Evolutionary conservation across 192 early-diverging fungal species (phyloP), one percentile per base, ranked within the genome.

Genomic region (Gonapodya prolifera): DNA sequence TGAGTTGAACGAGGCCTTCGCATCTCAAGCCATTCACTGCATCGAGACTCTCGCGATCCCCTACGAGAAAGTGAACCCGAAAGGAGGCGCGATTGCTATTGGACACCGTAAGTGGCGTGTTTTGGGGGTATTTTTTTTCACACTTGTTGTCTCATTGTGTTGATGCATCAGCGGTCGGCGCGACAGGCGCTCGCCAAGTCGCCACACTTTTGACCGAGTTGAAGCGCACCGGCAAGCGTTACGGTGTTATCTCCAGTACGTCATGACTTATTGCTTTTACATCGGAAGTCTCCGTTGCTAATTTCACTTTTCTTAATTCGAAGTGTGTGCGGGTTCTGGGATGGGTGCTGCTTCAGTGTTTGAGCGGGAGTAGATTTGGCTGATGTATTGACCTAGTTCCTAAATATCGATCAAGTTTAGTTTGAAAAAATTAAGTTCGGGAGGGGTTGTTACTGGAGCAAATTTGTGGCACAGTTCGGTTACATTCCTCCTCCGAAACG

Each of bases 21-120:
- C 97, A 34, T 98, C 95, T 75, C 96, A 99, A 86, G 93, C 96
- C 17, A 91, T 96, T 35, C 96, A 94, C 89, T 93, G 88, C 76
- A 88, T 94, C 36, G 91, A 97, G 83, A 92, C 94, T 82, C 90
- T 95, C 36, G 91, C 89, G 31, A 91, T 99, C 75, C 87, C 89
- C 79, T 81, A 91, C 82, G 89, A 93, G 77, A 97, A 94, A 90
- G 94, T 98, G 82, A 99, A 99, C 87, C 95, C 95, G 70, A 93
- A 95, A 89, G 97, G 97, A 77, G 97, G 97, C 79, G 97, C 97
- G 35, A 99, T 99, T 77, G 94, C 97, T 32, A 90, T 98, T 78
- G 97, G 97, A 78, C 97, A 99, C 83, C 97, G 45, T 61, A 23
- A 61, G 45, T 61, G 89, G 75, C n/a, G 16, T 76, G 69, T 13